Conservation (phyloP, 2,329 filamentous ascomycete species). For the Stemphylium lycopersici region DNA sequence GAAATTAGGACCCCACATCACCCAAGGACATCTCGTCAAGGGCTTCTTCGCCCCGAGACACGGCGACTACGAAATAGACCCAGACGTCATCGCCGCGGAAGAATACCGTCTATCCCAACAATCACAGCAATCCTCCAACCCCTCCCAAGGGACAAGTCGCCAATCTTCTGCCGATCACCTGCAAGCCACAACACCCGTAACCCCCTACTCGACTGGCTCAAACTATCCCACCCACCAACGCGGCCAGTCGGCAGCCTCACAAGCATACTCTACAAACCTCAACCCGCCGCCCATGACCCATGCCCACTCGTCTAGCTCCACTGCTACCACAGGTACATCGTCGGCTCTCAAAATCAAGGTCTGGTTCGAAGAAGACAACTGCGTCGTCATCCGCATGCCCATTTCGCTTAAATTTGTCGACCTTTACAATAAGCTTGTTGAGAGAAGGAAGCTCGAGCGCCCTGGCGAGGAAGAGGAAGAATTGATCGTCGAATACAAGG, state of each 20-base stretch:
- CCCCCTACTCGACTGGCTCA: conserved; percentile 43
- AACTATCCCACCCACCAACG: conserved; percentile 52
- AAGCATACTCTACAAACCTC: conserved; percentile 37
- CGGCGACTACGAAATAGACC: conserved; percentile 92
- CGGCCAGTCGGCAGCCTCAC: conserved; percentile 45
- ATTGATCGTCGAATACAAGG: conserved; percentile 82
- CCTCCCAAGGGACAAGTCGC: conserved; percentile 43
- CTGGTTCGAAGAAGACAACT: conserved; percentile 82
- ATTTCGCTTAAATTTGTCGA: conserved; percentile 78
- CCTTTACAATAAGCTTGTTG: conserved; percentile 81
- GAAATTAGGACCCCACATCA: conserved; percentile 81
- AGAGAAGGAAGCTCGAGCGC: conserved; percentile 75
- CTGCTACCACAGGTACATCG: conserved; percentile 39
- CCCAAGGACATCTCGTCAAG: conserved; percentile 81
- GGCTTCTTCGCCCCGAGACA: conserved; percentile 89
- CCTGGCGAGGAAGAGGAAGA: conserved; percentile 63
- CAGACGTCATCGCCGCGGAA: conserved; percentile 64
- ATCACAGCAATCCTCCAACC: conserved; percentile 49
- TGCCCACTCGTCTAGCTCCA: conserved; percentile 45
- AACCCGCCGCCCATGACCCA: conserved; percentile 48
- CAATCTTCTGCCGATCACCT: conserved; percentile 49
- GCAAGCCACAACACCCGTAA: conserved; percentile 45
- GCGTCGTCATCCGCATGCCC: conserved; percentile 89
- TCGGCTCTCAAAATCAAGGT: conserved; percentile 84
- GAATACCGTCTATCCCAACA: conserved; percentile 75